phyloP scores from a whole-genome alignment of 441 rosid genomes.

The Arabidopsis lyrata region DNA sequence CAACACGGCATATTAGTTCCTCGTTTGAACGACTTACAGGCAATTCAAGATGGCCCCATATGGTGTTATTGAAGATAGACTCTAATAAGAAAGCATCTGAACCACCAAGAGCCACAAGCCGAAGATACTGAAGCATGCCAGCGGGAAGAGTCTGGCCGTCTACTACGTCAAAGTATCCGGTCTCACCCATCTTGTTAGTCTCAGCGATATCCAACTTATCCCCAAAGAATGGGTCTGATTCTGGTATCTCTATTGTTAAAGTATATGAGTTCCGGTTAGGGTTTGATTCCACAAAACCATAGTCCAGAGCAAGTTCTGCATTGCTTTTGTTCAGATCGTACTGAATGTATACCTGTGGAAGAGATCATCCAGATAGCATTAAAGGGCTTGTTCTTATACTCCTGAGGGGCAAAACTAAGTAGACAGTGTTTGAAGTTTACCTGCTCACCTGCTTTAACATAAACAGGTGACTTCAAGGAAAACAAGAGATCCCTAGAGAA shows the following conservation, averaged over 20 bases:
- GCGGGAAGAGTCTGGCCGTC: conserved; percentile 76
- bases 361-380: conserved; percentile 13
- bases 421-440: conserved; percentile 48
- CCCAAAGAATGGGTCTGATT: conserved; percentile 55
- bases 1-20: conserved; percentile 80
- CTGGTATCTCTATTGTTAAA: conserved; percentile 73
- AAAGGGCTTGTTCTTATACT: background rate
- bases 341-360: conserved; percentile 79
- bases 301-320: conserved; percentile 89
- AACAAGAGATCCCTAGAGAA: conserved; percentile 89
- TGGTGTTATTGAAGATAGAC: conserved; percentile 76
- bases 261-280: conserved; percentile 73
- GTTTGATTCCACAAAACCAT: conserved; percentile 81
- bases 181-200: conserved; percentile 74
- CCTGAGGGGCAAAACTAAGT: conserved; percentile 14
- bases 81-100: conserved; percentile 91
- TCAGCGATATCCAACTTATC: conserved; percentile 96
- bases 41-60: conserved; percentile 91
- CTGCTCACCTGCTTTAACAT: conserved; percentile 93
- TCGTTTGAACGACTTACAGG: conserved; percentile 85
- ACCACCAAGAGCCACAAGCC: conserved; percentile 86
- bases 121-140: conserved; percentile 71
- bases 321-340: conserved; percentile 88
- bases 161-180: conserved; percentile 54
- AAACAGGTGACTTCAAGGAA: conserved; percentile 77